Evolutionary conservation across 225 moss, liverwort and hornwort genomes (phyloP).

Genomic region (Sphagnum tenellum): DNA sequence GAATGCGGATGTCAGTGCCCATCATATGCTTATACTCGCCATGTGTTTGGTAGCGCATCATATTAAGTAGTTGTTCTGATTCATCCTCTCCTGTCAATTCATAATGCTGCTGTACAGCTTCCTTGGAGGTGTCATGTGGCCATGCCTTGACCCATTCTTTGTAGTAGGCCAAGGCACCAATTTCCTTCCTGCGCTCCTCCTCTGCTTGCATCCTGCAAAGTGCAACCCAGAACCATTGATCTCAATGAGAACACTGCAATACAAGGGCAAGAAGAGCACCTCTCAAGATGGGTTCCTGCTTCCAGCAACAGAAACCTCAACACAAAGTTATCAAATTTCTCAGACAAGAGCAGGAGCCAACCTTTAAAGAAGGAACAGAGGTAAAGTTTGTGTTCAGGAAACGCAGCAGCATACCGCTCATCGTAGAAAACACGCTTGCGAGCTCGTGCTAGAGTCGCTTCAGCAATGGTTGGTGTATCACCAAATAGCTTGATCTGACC

Average conservation of each 20-base stretch:
- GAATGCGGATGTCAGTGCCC: conserved; percentile 84
- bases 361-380: not conserved
- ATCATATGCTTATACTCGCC: conserved; percentile 71
- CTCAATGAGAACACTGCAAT: too few relatives aligned
- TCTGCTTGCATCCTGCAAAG: conserved; percentile 64
- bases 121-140: conserved; percentile 54
- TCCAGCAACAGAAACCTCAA: not conserved
- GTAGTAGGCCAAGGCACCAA: conserved; percentile 75
- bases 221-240: too few relatives aligned
- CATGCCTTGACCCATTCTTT: conserved; percentile 88
- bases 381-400: not conserved
- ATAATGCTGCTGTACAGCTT: conserved; percentile 38
- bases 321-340: not conserved
- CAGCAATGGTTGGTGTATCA: conserved; percentile 82
- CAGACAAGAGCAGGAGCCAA: not conserved
- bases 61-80: conserved; percentile 73
- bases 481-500: conserved; percentile 89
- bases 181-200: conserved; percentile 51
- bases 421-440: conserved; percentile 82
- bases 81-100: conserved; percentile 62
- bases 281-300: not conserved
- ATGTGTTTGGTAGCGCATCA: conserved; percentile 66
- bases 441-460: conserved; percentile 94
- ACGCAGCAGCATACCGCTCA: conserved; percentile 49
- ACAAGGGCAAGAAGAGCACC: too few relatives aligned